Percentiles rank a stretch among this genome's conserved stretches.
Conservation (phyloP, 1,284 basidiomycete genomes). For the Sporisorium iseilematis-ciliati region DNA sequence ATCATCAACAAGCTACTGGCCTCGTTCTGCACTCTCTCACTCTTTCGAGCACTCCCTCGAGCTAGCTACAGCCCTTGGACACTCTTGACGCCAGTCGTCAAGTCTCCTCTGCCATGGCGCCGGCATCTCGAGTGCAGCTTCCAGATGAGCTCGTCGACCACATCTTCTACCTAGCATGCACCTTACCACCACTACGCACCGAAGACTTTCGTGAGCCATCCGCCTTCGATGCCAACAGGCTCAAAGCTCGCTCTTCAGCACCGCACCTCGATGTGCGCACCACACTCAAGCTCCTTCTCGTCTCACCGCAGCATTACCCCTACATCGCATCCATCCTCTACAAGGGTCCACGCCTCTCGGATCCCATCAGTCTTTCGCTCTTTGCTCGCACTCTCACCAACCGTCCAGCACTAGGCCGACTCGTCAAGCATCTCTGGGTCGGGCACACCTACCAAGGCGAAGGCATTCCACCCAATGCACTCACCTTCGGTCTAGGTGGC, state of each 20-base stretch:
- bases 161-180: constrained; percentile 54
- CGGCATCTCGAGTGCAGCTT: constrained; percentile 31
- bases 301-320: constrained; percentile 53
- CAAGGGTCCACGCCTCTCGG: constrained; percentile 47
- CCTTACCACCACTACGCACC: constrained; percentile 36
- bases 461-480: constrained; percentile 42
- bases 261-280: constrained; percentile 50
- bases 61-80: neutral
- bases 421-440: constrained; percentile 57
- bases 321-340: constrained; percentile 56
- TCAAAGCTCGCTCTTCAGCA: constrained; percentile 44
- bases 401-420: constrained; percentile 49
- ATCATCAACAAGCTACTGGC: neutral
- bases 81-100: constrained; percentile 1
- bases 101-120: constrained; percentile 13
- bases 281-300: constrained; percentile 46
- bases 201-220: constrained; percentile 41
- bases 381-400: constrained; percentile 49
- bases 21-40: neutral
- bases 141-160: constrained; percentile 57
- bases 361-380: constrained; percentile 52
- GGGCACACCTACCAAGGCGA: constrained; percentile 51
- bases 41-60: too few species aligned
- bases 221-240: constrained; percentile 38
- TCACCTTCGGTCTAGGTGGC: constrained; percentile 41